Evolutionary conservation across 148 eudicot genomes (phyloP).

Genomic region (Euryodendron excelsum): DNA sequence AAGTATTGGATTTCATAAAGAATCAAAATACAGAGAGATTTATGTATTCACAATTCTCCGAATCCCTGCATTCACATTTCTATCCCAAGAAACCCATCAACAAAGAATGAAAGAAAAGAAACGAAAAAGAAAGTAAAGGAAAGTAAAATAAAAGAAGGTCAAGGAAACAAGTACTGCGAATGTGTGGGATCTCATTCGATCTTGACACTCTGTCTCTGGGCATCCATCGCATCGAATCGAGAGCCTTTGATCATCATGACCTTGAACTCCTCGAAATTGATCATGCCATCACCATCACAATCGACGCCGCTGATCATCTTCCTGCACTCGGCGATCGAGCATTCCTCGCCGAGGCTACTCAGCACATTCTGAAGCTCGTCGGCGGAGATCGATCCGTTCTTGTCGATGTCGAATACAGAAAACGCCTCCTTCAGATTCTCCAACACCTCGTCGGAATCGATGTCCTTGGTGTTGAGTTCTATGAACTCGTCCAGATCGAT

Average conservation of each 20-base stretch:
- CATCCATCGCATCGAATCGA: constrained; percentile 21
- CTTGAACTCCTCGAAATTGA: constrained; percentile 41
- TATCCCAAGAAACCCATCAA: background rate
- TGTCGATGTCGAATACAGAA: constrained; percentile 42
- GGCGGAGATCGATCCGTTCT: constrained; percentile 41
- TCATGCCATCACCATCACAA: constrained; percentile 46
- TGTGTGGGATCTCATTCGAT: background rate
- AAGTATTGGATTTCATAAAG: too few species aligned
- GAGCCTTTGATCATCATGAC: constrained; percentile 38
- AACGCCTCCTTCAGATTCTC: constrained; percentile 46
- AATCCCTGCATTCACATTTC: background rate
- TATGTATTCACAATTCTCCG: background rate
- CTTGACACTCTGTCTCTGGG: background rate
- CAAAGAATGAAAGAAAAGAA: background rate
- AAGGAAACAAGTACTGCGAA: background rate
- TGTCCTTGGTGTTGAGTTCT: constrained; percentile 45
- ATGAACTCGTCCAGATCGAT: constrained; percentile 44
- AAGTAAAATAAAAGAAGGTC: background rate
- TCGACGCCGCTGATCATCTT: constrained; percentile 52
- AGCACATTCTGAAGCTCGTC: constrained; percentile 48
- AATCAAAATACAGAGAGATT: too few species aligned
- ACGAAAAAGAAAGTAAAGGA: too few species aligned
- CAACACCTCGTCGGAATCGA: constrained; percentile 37
- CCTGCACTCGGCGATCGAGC: constrained; percentile 40
- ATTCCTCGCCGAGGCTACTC: constrained; percentile 42